These are phyloP conservation scores for rapeseed (Brassica napus) DNA, from an alignment of 345 rosid genomes.

Conservation along the genomic window DNA sequence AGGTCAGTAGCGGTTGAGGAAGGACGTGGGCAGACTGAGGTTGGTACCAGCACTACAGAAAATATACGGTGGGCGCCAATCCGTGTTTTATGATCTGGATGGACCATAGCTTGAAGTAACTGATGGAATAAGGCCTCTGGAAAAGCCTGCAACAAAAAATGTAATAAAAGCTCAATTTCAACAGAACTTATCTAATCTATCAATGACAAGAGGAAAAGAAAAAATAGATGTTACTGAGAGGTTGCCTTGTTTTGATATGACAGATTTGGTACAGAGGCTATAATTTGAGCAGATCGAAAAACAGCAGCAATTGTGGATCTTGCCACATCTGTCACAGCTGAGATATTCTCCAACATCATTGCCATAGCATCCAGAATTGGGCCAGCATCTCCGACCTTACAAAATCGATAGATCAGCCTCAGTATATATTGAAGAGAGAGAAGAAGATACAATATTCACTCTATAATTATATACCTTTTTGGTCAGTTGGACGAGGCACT, in stretches of 20 bases:
- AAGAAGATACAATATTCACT: background rate
- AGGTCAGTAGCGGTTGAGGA: conserved; percentile 46
- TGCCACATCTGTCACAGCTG: conserved; percentile 68
- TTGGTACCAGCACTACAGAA: conserved; percentile 92
- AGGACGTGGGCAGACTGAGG: conserved; percentile 70
- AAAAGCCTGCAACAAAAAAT: conserved; percentile 60
- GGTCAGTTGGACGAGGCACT: conserved; percentile 74
- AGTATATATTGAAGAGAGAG: background rate
- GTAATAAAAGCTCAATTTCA: conserved; percentile 1
- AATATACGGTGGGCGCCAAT: conserved; percentile 91
- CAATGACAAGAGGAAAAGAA: background rate
- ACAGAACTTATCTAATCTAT: conserved; percentile 2
- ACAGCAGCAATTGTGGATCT: conserved; percentile 78
- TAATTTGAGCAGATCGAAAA: conserved; percentile 93
- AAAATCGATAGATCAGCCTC: conserved; percentile 26
- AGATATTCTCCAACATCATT: conserved; percentile 86
- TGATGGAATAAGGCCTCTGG: conserved; percentile 96
- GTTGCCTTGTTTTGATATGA: conserved; percentile 83
- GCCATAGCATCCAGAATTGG: conserved; percentile 92
- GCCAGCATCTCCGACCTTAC: conserved; percentile 94
- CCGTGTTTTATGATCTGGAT: conserved; percentile 89
- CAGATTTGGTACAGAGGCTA: conserved; percentile 80
- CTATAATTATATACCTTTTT: conserved; percentile 55
- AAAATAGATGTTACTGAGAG: conserved; percentile 2
- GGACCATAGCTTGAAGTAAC: conserved; percentile 91